Evolutionary conservation across 345 rosid genomes (phyloP).

Genomic region (Eucalyptus marginata): DNA sequence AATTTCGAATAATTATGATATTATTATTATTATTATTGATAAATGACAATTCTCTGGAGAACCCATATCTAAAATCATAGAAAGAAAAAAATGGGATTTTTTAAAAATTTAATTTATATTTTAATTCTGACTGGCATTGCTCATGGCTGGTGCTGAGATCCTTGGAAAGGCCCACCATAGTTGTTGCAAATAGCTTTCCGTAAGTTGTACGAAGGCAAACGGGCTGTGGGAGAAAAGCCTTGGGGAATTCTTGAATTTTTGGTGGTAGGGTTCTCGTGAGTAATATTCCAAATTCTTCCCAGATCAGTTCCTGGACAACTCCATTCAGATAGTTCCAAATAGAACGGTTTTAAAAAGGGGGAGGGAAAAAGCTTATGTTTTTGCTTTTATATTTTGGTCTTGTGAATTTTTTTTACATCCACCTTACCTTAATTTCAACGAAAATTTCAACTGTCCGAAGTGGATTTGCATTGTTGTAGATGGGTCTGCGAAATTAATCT

Average conservation of each 20-base stretch:
- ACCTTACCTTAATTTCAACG: too few species aligned
- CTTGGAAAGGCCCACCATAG: background rate
- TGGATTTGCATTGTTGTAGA: too few species aligned
- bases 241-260: background rate
- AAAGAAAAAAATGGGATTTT: background rate
- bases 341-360: too few species aligned
- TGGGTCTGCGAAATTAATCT: too few species aligned
- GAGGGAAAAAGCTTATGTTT: background rate
- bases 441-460: too few species aligned
- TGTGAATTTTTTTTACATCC: too few species aligned
- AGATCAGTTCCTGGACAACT: too few species aligned
- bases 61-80: background rate
- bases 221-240: background rate
- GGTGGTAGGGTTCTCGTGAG: background rate
- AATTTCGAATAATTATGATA: background rate
- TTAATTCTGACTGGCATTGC: background rate
- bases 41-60: background rate
- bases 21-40: background rate
- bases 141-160: conserved; percentile 6
- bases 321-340: background rate
- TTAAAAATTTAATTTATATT: background rate
- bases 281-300: background rate
- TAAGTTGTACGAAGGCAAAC: background rate
- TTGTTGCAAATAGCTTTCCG: background rate
- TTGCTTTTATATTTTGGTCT: too few species aligned